phyloP scores from a whole-genome alignment of 139 green algal genomes.

The Volvox reticuliferus region DNA sequence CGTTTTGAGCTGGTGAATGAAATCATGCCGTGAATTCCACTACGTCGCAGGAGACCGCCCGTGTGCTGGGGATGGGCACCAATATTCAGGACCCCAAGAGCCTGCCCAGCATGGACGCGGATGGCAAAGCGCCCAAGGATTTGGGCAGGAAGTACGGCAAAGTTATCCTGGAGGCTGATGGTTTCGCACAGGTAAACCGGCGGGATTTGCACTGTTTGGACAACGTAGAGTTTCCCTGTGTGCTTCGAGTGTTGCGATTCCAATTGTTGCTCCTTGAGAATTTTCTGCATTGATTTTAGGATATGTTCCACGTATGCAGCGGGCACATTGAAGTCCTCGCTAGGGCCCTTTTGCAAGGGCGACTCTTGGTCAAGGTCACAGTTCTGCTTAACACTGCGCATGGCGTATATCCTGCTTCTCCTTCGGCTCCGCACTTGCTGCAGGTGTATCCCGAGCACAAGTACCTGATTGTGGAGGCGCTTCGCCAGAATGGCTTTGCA shows the following conservation, averaged over 20 bases:
- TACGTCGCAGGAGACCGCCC: slow-evolving; percentile 74
- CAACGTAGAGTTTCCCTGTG: too few relatives aligned
- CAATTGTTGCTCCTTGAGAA: too few relatives aligned
- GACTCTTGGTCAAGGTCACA: too few relatives aligned
- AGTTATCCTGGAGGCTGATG: slow-evolving; percentile 84
- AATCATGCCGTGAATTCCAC: too few relatives aligned
- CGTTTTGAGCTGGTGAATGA: too few relatives aligned
- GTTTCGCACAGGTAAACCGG: slow-evolving; percentile 82
- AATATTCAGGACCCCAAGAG: slow-evolving; percentile 77
- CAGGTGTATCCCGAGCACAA: slow-evolving; percentile 84
- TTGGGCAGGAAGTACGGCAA: slow-evolving; percentile 79
- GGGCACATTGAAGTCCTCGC: too few relatives aligned
- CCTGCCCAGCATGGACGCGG: slow-evolving; percentile 68
- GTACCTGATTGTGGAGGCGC: slow-evolving; percentile 86
- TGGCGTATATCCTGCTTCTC: too few relatives aligned
- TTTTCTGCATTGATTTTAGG: too few relatives aligned
- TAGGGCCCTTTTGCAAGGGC: not conserved
- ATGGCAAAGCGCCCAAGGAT: slow-evolving; percentile 81
- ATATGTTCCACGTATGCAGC: not conserved
- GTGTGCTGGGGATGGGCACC: slow-evolving; percentile 84
- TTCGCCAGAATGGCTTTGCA: slow-evolving; percentile 74
- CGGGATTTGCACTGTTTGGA: too few relatives aligned
- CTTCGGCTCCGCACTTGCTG: too few relatives aligned
- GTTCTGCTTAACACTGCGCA: too few relatives aligned
- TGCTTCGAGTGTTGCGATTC: too few relatives aligned